These are phyloP conservation scores for Sporothrix schenckii DNA, from an alignment of 2,329 filamentous ascomycete species.

Conservation along the genomic window DNA sequence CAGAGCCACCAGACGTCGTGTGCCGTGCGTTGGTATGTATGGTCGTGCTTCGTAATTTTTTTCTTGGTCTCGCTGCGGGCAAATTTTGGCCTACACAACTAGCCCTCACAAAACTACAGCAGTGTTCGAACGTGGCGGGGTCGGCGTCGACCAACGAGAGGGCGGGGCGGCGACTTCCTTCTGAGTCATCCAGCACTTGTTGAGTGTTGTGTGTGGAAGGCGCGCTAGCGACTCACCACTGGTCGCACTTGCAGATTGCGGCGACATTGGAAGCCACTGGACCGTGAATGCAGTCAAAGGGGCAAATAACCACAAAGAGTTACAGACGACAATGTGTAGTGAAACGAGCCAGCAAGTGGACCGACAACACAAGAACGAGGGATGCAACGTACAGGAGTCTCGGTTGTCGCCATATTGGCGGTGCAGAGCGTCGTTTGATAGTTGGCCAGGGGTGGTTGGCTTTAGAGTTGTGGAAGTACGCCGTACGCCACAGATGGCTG, in stretches of 20 bases:
- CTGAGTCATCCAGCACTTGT: neutral
- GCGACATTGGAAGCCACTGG: neutral
- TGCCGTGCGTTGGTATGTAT: neutral
- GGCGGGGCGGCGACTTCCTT: conserved; percentile 27
- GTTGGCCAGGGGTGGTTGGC: neutral
- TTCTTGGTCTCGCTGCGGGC: conserved; percentile 20
- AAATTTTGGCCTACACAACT: conserved; percentile 25
- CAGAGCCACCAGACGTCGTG: neutral
- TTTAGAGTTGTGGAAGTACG: neutral
- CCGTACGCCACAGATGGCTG: neutral
- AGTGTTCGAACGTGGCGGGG: conserved; percentile 30
- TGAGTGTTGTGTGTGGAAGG: conserved; percentile 18
- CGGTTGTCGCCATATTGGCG: conserved; percentile 30
- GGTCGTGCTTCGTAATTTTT: conserved; percentile 28
- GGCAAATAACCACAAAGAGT: neutral
- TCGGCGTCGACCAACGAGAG: conserved; percentile 28
- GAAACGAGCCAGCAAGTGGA: neutral
- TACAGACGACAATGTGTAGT: neutral
- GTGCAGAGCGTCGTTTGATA: neutral
- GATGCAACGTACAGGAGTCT: conserved; percentile 23
- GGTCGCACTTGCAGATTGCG: conserved; percentile 13
- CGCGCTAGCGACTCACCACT: conserved; percentile 14
- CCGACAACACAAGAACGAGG: neutral
- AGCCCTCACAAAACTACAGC: conserved; percentile 20
- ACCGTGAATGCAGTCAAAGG: neutral